Conservation (phyloP, 371 early-diverging fungal species). For the Mortierella sp. region DNA sequence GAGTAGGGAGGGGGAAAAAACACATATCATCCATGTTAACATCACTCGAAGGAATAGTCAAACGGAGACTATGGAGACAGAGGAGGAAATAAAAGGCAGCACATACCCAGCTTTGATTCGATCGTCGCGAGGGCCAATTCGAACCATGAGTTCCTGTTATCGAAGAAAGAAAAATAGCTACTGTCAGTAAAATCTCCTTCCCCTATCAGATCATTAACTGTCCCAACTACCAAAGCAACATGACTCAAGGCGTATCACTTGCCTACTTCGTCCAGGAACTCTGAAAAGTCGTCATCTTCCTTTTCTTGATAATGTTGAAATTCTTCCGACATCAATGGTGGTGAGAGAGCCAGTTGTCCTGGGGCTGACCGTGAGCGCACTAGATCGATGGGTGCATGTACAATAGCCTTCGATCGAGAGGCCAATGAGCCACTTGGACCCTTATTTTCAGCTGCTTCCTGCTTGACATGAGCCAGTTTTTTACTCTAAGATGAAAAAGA, state of each 20-base stretch:
- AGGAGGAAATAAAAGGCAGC: too few relatives aligned
- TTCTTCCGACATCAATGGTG: conserved; percentile 20
- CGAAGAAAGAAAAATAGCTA: too few relatives aligned
- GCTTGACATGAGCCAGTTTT: conserved; percentile 1
- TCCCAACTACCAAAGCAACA: too few relatives aligned
- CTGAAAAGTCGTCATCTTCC: conserved; percentile 53
- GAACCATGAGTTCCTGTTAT: too few relatives aligned
- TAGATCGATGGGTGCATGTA: conserved; percentile 33
- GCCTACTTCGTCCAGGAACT: conserved; percentile 35
- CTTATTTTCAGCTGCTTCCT: not conserved
- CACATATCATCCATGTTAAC: too few relatives aligned
- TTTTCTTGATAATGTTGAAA: conserved; percentile 51
- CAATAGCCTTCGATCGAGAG: conserved; percentile 6
- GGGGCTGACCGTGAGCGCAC: conserved; percentile 35
- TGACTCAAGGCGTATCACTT: not conserved
- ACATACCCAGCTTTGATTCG: conserved; percentile 51
- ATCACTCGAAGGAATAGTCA: too few relatives aligned
- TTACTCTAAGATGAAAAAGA: not conserved
- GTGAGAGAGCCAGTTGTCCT: conserved; percentile 26
- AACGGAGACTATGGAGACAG: too few relatives aligned
- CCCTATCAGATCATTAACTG: too few relatives aligned
- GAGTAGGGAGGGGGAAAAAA: not conserved
- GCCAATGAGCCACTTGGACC: conserved; percentile 32
- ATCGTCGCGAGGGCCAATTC: conserved; percentile 8
- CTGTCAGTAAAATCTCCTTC: too few relatives aligned